Conservation (phyloP, 2,329 filamentous ascomycete species). For the Endoconidiophora polonica region DNA sequence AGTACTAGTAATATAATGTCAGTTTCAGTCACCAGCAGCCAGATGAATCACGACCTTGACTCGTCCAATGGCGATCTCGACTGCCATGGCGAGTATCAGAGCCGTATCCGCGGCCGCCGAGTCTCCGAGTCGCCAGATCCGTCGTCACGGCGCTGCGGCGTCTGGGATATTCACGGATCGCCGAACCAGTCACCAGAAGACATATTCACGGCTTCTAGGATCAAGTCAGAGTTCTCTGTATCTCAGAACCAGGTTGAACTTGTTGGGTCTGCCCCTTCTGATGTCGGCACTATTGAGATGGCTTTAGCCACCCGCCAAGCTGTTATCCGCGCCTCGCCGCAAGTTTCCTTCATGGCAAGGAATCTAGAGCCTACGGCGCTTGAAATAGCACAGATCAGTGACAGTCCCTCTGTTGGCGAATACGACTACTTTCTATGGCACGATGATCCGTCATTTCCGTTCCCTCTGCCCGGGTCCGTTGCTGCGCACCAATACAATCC, state of each 20-base stretch:
- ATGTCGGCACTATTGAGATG: constrained; percentile 6
- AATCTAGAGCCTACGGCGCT: constrained; percentile 6
- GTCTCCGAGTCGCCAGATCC: neutral
- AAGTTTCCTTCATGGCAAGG: neutral
- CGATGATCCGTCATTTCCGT: constrained; percentile 38
- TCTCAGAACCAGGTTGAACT: constrained; percentile 3
- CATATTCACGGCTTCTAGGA: neutral
- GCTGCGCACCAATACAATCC: neutral
- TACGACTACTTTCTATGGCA: constrained; percentile 43
- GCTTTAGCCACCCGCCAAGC: constrained; percentile 7
- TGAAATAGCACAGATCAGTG: constrained; percentile 15
- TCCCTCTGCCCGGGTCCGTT: constrained; percentile 20
- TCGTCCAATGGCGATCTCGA: constrained; percentile 13
- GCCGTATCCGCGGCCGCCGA: constrained; percentile 26
- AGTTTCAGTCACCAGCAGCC: neutral
- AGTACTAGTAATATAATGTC: neutral
- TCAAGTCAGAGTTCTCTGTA: neutral
- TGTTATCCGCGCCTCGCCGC: neutral
- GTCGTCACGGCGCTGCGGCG: neutral
- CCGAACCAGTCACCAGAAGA: constrained; percentile 1
- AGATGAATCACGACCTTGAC: neutral
- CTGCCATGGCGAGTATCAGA: constrained; percentile 25
- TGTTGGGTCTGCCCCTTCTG: constrained; percentile 1
- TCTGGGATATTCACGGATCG: constrained; percentile 3
- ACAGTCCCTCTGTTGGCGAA: constrained; percentile 20